phyloP scores from a whole-genome alignment of 2,329 filamentous ascomycete genomes.

The Aspergillus quadricinctus region DNA sequence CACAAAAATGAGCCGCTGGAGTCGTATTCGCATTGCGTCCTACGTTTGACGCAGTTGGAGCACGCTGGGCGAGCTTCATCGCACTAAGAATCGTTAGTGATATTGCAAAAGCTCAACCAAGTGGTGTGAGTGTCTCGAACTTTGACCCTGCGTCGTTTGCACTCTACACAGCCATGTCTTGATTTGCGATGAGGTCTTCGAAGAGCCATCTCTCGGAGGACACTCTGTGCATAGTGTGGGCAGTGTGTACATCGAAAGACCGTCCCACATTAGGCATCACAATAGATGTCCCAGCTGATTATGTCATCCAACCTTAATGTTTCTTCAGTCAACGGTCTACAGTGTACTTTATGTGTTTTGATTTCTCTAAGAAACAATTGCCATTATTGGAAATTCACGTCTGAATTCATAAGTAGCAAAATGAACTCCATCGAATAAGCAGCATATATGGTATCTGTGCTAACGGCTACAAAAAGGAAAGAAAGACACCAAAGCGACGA shows the following conservation, averaged over 20 bases:
- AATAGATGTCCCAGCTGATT: neutral
- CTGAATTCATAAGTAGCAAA: neutral
- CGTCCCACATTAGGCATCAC: neutral
- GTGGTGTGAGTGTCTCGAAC: conserved; percentile 11
- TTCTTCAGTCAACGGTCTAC: neutral
- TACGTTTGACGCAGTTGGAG: conserved; percentile 30
- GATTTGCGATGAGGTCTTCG: conserved; percentile 35
- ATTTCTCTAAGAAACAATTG: neutral
- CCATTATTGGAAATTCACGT: neutral
- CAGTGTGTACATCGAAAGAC: neutral
- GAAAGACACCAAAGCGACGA: neutral
- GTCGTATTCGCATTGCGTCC: conserved; percentile 30
- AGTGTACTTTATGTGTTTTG: neutral
- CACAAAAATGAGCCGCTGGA: conserved; percentile 27
- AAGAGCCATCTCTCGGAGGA: conserved; percentile 23
- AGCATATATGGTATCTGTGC: neutral
- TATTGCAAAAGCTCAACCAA: neutral
- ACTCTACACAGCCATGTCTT: conserved; percentile 31
- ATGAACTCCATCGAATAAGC: neutral
- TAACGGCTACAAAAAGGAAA: neutral
- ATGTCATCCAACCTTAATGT: neutral
- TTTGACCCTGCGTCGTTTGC: conserved; percentile 34
- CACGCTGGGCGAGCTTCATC: conserved; percentile 30
- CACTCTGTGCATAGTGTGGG: neutral
- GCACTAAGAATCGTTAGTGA: conserved; percentile 19